A percentile compares a stretch with the other conserved stretches of the same genome.
These are phyloP conservation scores for Spathaspora hagerdaliae DNA, from an alignment of 805 yeast species.

Conservation along the genomic window DNA sequence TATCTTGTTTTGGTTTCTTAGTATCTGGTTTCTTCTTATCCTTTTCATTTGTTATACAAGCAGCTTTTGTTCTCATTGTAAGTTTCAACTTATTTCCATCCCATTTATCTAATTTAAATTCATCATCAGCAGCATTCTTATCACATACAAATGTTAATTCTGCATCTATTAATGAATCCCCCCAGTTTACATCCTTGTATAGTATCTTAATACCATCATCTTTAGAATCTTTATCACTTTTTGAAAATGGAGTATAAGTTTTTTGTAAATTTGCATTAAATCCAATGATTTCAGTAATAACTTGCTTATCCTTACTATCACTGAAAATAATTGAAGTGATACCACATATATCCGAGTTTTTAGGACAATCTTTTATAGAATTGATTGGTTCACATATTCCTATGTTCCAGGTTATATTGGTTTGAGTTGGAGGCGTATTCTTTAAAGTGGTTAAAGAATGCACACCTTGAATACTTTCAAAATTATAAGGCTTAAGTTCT, in stretches of 20 bases:
- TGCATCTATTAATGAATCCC: conserved; percentile 49
- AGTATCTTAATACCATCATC: conserved; percentile 30
- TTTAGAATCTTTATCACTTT: conserved; percentile 17
- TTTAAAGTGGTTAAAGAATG: conserved; percentile 35
- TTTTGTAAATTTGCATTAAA: conserved; percentile 41
- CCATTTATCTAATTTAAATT: conserved; percentile 31
- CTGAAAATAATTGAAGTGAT: conserved; percentile 52
- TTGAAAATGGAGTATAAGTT: conserved; percentile 22
- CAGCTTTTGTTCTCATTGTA: conserved; percentile 31
- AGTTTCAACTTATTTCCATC: conserved; percentile 28
- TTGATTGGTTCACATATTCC: conserved; percentile 62
- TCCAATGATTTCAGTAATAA: conserved; percentile 61
- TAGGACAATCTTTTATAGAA: conserved; percentile 53
- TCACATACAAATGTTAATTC: conserved; percentile 47
- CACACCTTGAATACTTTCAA: conserved; percentile 47
- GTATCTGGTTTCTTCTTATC: conserved; percentile 21
- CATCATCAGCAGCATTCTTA: conserved; percentile 15
- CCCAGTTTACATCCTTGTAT: conserved; percentile 67
- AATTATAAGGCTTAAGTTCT: conserved; percentile 37
- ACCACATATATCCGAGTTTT: conserved; percentile 77
- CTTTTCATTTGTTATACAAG: conserved; percentile 33
- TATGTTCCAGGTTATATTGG: conserved; percentile 61
- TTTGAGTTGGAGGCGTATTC: conserved; percentile 77
- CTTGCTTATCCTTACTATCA: conserved; percentile 32
- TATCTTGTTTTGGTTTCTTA: conserved; percentile 12